Evolutionary conservation across 2,329 filamentous ascomycete species (phyloP).

Genomic region (Coleophoma eucalyptorum): DNA sequence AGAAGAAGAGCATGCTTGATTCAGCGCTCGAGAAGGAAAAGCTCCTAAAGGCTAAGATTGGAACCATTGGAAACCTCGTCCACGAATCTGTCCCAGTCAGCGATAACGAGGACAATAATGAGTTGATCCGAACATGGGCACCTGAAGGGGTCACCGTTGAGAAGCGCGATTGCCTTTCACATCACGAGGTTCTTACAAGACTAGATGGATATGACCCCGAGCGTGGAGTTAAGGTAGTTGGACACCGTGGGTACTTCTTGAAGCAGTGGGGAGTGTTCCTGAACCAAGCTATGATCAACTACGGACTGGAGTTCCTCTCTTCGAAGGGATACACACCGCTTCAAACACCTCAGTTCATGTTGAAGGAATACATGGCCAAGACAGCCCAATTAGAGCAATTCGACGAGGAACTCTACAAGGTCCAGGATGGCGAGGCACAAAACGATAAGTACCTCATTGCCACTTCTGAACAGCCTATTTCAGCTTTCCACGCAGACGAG

Average conservation of each 20-base stretch:
- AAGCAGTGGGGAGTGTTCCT: slow-evolving; percentile 86
- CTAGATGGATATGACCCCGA: slow-evolving; percentile 92
- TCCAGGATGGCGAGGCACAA: slow-evolving; percentile 79
- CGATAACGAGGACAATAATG: slow-evolving; percentile 87
- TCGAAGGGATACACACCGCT: slow-evolving; percentile 77
- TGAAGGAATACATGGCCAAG: slow-evolving; percentile 94
- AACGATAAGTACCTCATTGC: slow-evolving; percentile 80
- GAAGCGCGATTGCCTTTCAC: slow-evolving; percentile 77
- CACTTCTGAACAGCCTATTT: slow-evolving; percentile 93
- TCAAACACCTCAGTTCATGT: slow-evolving; percentile 91
- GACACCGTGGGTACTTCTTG: slow-evolving; percentile 91
- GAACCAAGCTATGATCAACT: slow-evolving; percentile 92
- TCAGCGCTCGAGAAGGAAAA: slow-evolving; percentile 72
- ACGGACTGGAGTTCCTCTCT: slow-evolving; percentile 85
- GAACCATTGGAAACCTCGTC: slow-evolving; percentile 85
- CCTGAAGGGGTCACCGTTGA: slow-evolving; percentile 71
- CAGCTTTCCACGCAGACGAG: slow-evolving; percentile 87
- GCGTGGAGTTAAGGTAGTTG: slow-evolving; percentile 88
- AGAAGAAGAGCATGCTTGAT: slow-evolving; percentile 78
- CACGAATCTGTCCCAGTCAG: slow-evolving; percentile 82
- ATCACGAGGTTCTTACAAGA: slow-evolving; percentile 88
- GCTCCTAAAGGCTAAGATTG: slow-evolving; percentile 72
- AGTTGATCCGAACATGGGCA: slow-evolving; percentile 71
- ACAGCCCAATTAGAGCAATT: slow-evolving; percentile 97
- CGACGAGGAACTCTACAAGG: slow-evolving; percentile 97